Percentiles rank a stretch among this genome's conserved stretches.
phyloP scores from a whole-genome alignment of 768 basidiomycete species.

The Hirschioporus abietinus region DNA sequence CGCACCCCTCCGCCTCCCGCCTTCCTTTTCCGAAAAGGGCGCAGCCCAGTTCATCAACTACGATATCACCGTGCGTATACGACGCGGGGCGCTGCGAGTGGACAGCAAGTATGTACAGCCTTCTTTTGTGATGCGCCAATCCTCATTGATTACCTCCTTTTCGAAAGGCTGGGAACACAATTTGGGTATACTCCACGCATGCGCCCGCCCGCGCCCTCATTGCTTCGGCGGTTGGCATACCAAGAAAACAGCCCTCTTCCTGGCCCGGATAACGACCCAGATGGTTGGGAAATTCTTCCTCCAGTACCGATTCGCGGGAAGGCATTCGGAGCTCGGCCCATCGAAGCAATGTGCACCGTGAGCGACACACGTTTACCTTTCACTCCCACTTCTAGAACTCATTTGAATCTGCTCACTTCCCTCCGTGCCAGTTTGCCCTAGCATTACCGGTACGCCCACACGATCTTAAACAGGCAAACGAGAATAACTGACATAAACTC shows the following conservation, averaged over 20 bases:
- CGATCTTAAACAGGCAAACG: neutral
- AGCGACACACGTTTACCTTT: conserved; percentile 4
- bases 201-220: conserved; percentile 17
- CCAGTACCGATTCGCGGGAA: conserved; percentile 13
- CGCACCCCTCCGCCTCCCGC: conserved; percentile 16
- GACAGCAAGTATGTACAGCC: conserved; percentile 13
- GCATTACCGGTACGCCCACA: neutral
- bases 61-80: conserved; percentile 14
- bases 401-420: neutral
- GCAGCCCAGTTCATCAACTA: conserved; percentile 15
- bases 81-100: conserved; percentile 13
- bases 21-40: conserved; percentile 13
- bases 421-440: conserved; percentile 1
- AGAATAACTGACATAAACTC: neutral
- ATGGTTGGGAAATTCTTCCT: conserved; percentile 19
- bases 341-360: conserved; percentile 14
- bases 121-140: neutral
- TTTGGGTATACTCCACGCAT: conserved; percentile 17
- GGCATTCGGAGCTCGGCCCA: conserved; percentile 16
- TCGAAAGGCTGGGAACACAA: conserved; percentile 13
- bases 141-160: neutral
- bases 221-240: conserved; percentile 20
- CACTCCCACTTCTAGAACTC: neutral
- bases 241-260: conserved; percentile 15
- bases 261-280: conserved; percentile 20